Evolutionary conservation across 495 filamentous ascomycete species (phyloP), one percentile per base, ranked within the genome.

Genomic region (Lasiosphaeris hirsuta): DNA sequence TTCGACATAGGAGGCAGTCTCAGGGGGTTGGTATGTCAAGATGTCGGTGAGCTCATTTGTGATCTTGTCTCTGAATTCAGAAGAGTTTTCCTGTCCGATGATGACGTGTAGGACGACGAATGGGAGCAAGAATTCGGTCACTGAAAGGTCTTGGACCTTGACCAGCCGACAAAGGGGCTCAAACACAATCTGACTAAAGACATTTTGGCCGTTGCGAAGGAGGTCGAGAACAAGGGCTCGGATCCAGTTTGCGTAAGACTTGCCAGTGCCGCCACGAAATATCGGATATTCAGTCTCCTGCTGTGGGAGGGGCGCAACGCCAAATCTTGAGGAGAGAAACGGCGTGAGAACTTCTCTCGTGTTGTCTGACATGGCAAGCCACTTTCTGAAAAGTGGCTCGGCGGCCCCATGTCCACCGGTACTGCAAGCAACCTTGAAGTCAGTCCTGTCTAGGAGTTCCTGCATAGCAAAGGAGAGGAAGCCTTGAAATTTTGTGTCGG

Each of bases 401-500:
- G 33, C 57, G 0, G 40, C 43, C 5, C 41, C 53, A 10, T 56
- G 7, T 14, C 67, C 60, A 44, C 59, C 33, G 56, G 67, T 61
- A n/a, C 60, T 49, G 17, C 72, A 81, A 6, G 86, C 80, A n/a
- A 73, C 70, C 38, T 82, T 84, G 56, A 96, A 82, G 30, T 86
- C 83, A 64, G 86, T 86, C 57, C 86, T 83, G 52, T 84, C 86
- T 8, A 97, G 81, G 8, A 99, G 78, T 62, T 94, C 88, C 70
- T 99, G 94, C 86, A 97, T 96, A 2, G 86, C 88, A 67, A 86
- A 97, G 11, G 92, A 90, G 13, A 99, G 77, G 67, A 95, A 97
- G 1, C 90, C 90, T 66, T 96, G 92, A 14, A 89, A 81, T 64
- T 85, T 86, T 0, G 92, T 87, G 64, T 96, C 94, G 2, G 84